Base-by-base conservation (phyloP, 1,284 basidiomycete species). In the Trametes hirsuta region DNA sequence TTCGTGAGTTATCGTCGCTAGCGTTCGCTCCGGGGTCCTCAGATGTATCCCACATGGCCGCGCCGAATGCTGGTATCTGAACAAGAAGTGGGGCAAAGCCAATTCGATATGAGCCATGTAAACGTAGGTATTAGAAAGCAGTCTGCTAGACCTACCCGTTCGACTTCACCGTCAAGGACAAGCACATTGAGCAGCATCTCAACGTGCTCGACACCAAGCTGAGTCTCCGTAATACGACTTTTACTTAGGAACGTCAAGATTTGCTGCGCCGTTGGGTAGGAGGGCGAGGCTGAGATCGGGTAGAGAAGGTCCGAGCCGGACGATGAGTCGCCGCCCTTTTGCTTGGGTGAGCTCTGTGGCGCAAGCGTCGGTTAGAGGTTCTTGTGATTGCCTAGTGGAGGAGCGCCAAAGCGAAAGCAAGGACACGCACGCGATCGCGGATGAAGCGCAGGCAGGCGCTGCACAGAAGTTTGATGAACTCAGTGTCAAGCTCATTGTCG, bases 401-500 rank as follows among this genome's bases (percentile, higher is more conserved):
- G 2, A 8, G 10, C 52, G 39, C 14, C 15, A 21, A 4, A 8
- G 8, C 30, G 22, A 34, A 53, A 44, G 49, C 36, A 57, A 37
- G 34, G 41, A 42, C 8, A 80, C 83, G 59, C 58, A 93, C 91
- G 63, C 86, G 81, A 65, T 91, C 88, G 47, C 83, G 82, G 63
- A 97, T 90, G 64, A 89, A 92, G 66, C 85, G 88, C 65, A 86
- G 80, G 74, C 84, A 93, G 55, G 91, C 88, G 66, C 84, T 85
- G 56, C 84, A 88, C 30, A 97, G 77, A 56, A 90, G 84, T 65
- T 91, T 88, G 71, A 97, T 95, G 70, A 97, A 95, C 68, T 93
- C 93, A 0, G 88, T 90, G 74, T 97, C 95, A n/a, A 97, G 84
- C 72, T 97, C 95, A 72, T 94, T 95, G 71, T 97, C 95, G 6